Percentiles rank a stretch among this genome's conserved stretches.
phyloP scores from a whole-genome alignment of 768 basidiomycete species.

The Tylopilus balloui region DNA sequence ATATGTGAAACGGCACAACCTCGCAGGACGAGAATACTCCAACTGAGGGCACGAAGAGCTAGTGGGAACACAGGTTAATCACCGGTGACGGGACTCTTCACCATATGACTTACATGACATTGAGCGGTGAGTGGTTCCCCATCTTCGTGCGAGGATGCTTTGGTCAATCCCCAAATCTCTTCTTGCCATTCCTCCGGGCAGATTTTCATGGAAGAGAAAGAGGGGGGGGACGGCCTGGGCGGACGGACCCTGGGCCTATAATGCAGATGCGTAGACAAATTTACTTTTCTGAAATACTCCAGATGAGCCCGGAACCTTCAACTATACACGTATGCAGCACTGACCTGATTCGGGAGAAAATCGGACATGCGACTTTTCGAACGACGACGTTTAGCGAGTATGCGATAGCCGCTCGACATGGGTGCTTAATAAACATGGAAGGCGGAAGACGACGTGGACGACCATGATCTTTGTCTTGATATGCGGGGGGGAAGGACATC shows the following conservation, averaged over 20 bases:
- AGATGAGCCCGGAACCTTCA: slow-evolving; percentile 1
- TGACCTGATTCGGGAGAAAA: slow-evolving; percentile 25
- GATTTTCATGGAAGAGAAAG: slow-evolving; percentile 24
- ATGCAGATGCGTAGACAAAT: slow-evolving; percentile 22
- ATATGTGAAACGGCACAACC: slow-evolving; percentile 62
- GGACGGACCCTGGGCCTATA: slow-evolving; percentile 32
- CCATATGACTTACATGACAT: slow-evolving; percentile 26
- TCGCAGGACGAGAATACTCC: slow-evolving; percentile 55
- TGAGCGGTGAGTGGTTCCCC: slow-evolving; percentile 18
- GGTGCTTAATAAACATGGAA: slow-evolving; percentile 26
- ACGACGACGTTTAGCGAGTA: slow-evolving; percentile 27
- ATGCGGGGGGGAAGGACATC: slow-evolving; percentile 27
- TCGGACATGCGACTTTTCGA: slow-evolving; percentile 9
- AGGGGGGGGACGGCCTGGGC: slow-evolving; percentile 25
- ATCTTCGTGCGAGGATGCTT: slow-evolving; percentile 3
- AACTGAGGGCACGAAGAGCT: slow-evolving; percentile 62
- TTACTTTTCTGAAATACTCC: slow-evolving; percentile 15
- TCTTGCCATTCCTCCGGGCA: slow-evolving; percentile 33
- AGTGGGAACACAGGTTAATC: slow-evolving; percentile 1
- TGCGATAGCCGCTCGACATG: slow-evolving; percentile 23
- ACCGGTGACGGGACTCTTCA: background rate
- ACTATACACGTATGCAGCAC: slow-evolving; percentile 4
- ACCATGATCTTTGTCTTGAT: slow-evolving; percentile 20
- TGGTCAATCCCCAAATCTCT: slow-evolving; percentile 29
- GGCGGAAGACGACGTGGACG: slow-evolving; percentile 28